Conservation (phyloP, 208 protist genomes). For the Phytomonas francai region DNA sequence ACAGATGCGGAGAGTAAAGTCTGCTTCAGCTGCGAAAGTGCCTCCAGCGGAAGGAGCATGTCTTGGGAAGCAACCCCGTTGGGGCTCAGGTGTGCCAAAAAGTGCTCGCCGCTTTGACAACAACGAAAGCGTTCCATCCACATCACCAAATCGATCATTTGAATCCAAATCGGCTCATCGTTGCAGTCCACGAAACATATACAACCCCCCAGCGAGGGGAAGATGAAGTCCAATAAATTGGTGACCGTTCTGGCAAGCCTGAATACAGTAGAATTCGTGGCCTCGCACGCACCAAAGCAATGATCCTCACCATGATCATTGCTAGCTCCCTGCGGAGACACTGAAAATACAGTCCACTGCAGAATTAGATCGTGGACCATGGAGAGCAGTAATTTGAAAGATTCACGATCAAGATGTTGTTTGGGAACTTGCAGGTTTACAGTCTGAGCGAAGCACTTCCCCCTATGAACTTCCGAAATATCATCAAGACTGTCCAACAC, state of each 20-base stretch:
- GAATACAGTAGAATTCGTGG: not conserved
- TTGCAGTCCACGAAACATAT: not conserved
- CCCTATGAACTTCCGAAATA: not conserved
- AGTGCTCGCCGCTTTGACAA: not conserved
- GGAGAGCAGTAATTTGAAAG: not conserved
- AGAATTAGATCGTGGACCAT: not conserved
- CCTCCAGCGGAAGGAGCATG: not conserved
- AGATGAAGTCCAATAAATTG: not conserved
- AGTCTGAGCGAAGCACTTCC: not conserved
- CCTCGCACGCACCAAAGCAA: not conserved
- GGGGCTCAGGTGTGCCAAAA: not conserved
- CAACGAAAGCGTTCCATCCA: not conserved
- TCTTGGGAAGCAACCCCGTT: not conserved
- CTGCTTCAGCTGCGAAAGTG: not conserved
- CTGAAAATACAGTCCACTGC: constrained; percentile 1
- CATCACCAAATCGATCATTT: not conserved
- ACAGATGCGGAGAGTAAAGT: not conserved
- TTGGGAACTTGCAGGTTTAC: not conserved
- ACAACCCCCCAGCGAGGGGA: not conserved
- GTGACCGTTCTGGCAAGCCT: not conserved
- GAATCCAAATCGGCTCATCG: not conserved
- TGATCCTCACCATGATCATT: not conserved
- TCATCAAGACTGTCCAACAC: not conserved
- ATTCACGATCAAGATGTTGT: not conserved
- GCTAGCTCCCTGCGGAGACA: not conserved